Base-by-base conservation (phyloP, 805 yeast genomes). In the Saturnispora besseyi region DNA sequence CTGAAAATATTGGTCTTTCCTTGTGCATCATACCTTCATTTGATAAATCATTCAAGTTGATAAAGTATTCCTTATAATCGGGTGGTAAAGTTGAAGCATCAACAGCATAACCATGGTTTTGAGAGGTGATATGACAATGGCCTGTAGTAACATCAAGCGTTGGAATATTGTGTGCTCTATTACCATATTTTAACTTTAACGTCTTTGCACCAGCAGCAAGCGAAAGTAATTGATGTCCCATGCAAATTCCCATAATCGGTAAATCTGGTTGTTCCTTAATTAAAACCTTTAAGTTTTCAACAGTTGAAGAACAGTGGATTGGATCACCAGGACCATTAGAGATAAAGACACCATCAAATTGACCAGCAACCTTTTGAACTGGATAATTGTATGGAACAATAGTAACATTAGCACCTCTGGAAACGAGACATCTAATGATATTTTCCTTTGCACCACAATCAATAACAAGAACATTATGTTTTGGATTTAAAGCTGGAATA, bases 391-490 rank as follows among this genome's bases (percentile, higher is more conserved):
- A 90, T 47, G 99, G 99, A 78, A 93, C 84, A 13, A 93, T 98
- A 3, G 98, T 93, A 59, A 91, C 81, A 26, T 95, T 84, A 33
- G 97, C 96, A 54, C 98, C 99, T 70, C 99, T 84, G 56, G 87
- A 78, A 30, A 87, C 98, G 45, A 93, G 76, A 55, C 96, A 89
- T 71, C 99, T 82, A 65, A 93, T 75, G 57, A 93, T 93, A 72
- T 93, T 93, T 71, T 93, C 98, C 74, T 93, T 93, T 57, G 93
- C 97, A 65, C 99, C 99, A 70, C 99, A 93, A 69, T 93, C 99
- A 51, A 93, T 75, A 36, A 93, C 89, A 12, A 97, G 96, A 59
- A 93, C 82, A 64, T 91, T 96, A 60, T 79, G 78, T 57, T 73
- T 70, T 44, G 75, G 71, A 44, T 73, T 68, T 22, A 79, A 78